Evolutionary conservation across 2,329 filamentous ascomycete genomes (phyloP).

Genomic region (Trichophyton equinum): DNA sequence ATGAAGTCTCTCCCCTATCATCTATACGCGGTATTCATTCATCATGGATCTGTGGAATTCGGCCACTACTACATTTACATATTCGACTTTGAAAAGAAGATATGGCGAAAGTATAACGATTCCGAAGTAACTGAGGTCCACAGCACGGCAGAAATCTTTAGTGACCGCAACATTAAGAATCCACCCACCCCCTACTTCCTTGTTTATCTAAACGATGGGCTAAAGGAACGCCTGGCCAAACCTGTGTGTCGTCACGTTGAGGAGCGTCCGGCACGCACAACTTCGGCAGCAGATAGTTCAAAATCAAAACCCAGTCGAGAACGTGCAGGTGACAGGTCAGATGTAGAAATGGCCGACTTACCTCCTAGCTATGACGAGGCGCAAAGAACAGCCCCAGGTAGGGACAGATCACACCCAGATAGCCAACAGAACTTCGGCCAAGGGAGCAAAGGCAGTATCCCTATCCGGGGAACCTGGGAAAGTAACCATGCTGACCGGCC

Average conservation of each 20-base stretch:
- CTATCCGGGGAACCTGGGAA: conserved; percentile 4
- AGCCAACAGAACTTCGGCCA: neutral
- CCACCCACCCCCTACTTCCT: conserved; percentile 69
- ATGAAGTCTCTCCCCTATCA: conserved; percentile 59
- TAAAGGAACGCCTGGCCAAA: conserved; percentile 47
- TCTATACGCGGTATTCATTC: conserved; percentile 86
- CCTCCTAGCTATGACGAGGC: conserved; percentile 11
- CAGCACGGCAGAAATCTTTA: conserved; percentile 56
- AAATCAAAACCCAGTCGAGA: neutral
- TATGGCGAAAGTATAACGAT: conserved; percentile 95
- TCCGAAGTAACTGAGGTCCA: conserved; percentile 58
- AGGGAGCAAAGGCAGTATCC: neutral
- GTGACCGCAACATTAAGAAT: conserved; percentile 47
- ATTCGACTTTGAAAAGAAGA: conserved; percentile 64
- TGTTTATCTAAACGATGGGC: conserved; percentile 63
- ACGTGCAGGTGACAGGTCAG: neutral
- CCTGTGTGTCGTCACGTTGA: conserved; percentile 41
- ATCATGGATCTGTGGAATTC: conserved; percentile 53
- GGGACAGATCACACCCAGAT: conserved; percentile 14
- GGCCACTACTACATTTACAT: conserved; percentile 99
- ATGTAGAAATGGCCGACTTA: conserved; percentile 8
- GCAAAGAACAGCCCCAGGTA: conserved; percentile 19
- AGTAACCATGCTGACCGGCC: conserved; percentile 17
- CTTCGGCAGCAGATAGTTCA: neutral
- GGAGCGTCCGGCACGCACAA: neutral